phyloP scores from a whole-genome alignment of 495 filamentous ascomycete species.

The Parathielavia appendiculata region DNA sequence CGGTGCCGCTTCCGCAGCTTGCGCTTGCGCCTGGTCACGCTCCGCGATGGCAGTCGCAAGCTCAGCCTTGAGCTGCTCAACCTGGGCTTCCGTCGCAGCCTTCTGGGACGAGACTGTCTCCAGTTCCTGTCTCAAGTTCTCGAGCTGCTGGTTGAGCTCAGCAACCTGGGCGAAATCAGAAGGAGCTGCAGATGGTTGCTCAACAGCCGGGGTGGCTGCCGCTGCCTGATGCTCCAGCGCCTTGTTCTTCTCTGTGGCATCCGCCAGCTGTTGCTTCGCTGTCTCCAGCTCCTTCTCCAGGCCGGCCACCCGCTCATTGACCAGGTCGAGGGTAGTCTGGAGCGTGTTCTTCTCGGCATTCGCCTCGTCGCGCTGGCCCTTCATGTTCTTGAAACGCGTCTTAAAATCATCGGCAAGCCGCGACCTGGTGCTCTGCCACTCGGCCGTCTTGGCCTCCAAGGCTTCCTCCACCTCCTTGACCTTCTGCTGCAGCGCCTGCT shows the following conservation, averaged over 20 bases:
- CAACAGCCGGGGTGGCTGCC: slow-evolving; percentile 13
- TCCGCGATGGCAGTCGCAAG: slow-evolving; percentile 39
- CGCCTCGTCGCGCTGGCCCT: slow-evolving; percentile 39
- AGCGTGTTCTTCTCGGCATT: slow-evolving; percentile 36
- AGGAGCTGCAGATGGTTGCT: slow-evolving; percentile 12
- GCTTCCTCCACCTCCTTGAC: slow-evolving; percentile 41
- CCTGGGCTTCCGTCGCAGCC: slow-evolving; percentile 38
- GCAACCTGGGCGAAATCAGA: slow-evolving; percentile 23
- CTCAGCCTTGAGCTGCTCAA: slow-evolving; percentile 43
- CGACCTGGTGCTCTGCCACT: slow-evolving; percentile 39
- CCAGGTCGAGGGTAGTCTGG: slow-evolving; percentile 31
- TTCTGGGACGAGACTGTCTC: slow-evolving; percentile 40
- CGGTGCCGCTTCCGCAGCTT: slow-evolving; percentile 34
- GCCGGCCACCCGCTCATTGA: slow-evolving; percentile 31
- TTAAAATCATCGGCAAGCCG: slow-evolving; percentile 48
- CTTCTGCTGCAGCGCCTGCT: slow-evolving; percentile 54
- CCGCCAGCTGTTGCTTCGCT: slow-evolving; percentile 34
- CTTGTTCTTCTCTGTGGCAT: slow-evolving; percentile 34
- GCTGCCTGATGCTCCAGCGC: slow-evolving; percentile 27
- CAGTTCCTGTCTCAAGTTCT: slow-evolving; percentile 34
- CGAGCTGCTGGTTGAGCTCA: slow-evolving; percentile 72
- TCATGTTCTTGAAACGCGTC: slow-evolving; percentile 35
- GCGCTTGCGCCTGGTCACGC: slow-evolving; percentile 44
- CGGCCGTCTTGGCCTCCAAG: slow-evolving; percentile 41
- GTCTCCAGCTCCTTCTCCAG: slow-evolving; percentile 36